Evolutionary conservation across 2,329 filamentous ascomycete species (phyloP).

Genomic region (Xylaria sp.): DNA sequence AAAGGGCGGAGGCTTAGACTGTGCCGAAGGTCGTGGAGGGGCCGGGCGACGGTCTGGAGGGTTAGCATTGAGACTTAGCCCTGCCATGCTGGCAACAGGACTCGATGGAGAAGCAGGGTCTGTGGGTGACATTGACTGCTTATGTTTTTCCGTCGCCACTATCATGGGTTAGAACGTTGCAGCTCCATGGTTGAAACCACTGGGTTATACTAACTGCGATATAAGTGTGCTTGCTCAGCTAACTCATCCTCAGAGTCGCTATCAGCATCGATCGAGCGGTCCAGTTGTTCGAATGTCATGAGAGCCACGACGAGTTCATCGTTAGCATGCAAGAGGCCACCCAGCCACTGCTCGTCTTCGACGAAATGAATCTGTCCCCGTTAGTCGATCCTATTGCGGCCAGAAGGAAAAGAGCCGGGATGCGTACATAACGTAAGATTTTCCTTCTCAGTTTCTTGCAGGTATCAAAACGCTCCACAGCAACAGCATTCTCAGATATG

Average conservation of each 20-base stretch:
- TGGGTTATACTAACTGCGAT: slow-evolving; percentile 45
- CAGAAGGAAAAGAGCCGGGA: slow-evolving; percentile 11
- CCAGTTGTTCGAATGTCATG: slow-evolving; percentile 91
- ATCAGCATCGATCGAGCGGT: slow-evolving; percentile 74
- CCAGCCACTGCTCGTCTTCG: slow-evolving; percentile 86
- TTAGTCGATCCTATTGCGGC: slow-evolving; percentile 19
- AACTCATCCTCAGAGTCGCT: slow-evolving; percentile 65
- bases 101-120: slow-evolving; percentile 29
- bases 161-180: slow-evolving; percentile 24
- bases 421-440: slow-evolving; percentile 71
- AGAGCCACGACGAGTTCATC: slow-evolving; percentile 91
- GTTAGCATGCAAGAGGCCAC: slow-evolving; percentile 85
- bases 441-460: slow-evolving; percentile 83
- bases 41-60: slow-evolving; percentile 39
- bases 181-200: not conserved
- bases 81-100: slow-evolving; percentile 39
- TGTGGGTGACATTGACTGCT: slow-evolving; percentile 42
- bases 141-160: slow-evolving; percentile 52
- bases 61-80: slow-evolving; percentile 38
- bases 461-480: slow-evolving; percentile 70
- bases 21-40: slow-evolving; percentile 43
- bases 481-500: slow-evolving; percentile 76
- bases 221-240: slow-evolving; percentile 61
- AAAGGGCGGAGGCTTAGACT: slow-evolving; percentile 44
- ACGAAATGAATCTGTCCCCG: slow-evolving; percentile 70